Conservation (phyloP, 176 grass and related monocot species). For the Ensete glaucum region DNA sequence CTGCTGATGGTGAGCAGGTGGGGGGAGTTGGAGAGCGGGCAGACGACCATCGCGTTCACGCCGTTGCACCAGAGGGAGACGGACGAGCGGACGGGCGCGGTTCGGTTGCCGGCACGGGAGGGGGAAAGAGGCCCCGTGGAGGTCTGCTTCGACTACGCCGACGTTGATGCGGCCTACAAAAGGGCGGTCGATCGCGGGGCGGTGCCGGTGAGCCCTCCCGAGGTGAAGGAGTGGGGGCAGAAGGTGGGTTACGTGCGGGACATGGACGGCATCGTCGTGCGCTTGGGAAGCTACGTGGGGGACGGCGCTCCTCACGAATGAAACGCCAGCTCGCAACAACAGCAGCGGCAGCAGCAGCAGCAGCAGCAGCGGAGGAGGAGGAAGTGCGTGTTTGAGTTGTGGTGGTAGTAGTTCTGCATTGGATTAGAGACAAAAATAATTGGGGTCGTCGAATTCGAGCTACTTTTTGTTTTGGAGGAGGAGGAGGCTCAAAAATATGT, state of each 20-base stretch:
- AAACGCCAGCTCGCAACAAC: too few relatives aligned
- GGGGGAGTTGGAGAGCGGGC: constrained; percentile 76
- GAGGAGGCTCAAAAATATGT: too few relatives aligned
- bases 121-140: constrained; percentile 44
- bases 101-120: constrained; percentile 30
- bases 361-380: too few relatives aligned
- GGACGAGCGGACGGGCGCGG: constrained; percentile 40
- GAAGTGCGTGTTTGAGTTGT: too few relatives aligned
- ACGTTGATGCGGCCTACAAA: constrained; percentile 64
- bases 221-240: constrained; percentile 71
- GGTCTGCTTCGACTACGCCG: constrained; percentile 78
- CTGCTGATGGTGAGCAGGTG: constrained; percentile 20
- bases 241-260: constrained; percentile 80
- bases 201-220: constrained; percentile 44
- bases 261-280: constrained; percentile 55
- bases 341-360: too few relatives aligned
- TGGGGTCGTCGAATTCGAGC: too few relatives aligned
- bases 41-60: constrained; percentile 80
- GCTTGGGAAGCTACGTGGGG: constrained; percentile 38
- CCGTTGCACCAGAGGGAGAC: constrained; percentile 71
- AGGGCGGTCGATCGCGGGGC: constrained; percentile 50
- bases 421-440: too few relatives aligned
- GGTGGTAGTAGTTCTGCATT: too few relatives aligned
- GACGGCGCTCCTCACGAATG: neutral
- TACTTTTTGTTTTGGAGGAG: too few relatives aligned